Evolutionary conservation across 495 filamentous ascomycete species (phyloP).

Genomic region (Hyaloscypha bicolor): DNA sequence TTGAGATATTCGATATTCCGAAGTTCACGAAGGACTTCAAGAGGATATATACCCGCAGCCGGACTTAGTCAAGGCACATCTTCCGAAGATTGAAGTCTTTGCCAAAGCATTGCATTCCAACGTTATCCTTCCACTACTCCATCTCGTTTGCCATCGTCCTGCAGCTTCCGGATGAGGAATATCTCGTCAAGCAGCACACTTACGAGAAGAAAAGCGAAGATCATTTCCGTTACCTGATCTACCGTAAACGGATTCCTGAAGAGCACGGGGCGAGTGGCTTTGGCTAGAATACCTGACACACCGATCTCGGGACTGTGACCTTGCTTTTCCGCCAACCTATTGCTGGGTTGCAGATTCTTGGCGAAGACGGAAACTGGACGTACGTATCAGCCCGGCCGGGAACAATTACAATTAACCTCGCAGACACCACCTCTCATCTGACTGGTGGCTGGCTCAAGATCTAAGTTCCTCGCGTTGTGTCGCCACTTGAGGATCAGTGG

Average conservation of each 20-base stretch:
- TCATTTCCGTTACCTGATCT: conserved; percentile 60
- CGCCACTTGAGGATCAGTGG: conserved; percentile 50
- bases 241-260: conserved; percentile 45
- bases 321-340: conserved; percentile 58
- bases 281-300: conserved; percentile 49
- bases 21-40: conserved; percentile 53
- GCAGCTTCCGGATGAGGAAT: conserved; percentile 54
- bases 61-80: conserved; percentile 32
- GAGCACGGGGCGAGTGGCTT: conserved; percentile 46
- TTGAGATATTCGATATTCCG: conserved; percentile 58
- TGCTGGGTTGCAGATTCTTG: conserved; percentile 54
- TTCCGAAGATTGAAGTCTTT: conserved; percentile 51
- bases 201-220: conserved; percentile 51
- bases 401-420: conserved; percentile 54
- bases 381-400: conserved; percentile 49
- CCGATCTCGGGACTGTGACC: conserved; percentile 57
- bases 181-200: conserved; percentile 50
- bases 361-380: conserved; percentile 46
- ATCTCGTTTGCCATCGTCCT: conserved; percentile 52
- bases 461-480: conserved; percentile 54
- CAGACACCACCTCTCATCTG: conserved; percentile 49
- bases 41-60: conserved; percentile 47
- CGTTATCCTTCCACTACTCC: conserved; percentile 48
- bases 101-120: conserved; percentile 44
- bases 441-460: conserved; percentile 54